These are phyloP conservation scores for Deakozyma indianensis DNA, from an alignment of 805 yeast species.

Conservation along the genomic window DNA sequence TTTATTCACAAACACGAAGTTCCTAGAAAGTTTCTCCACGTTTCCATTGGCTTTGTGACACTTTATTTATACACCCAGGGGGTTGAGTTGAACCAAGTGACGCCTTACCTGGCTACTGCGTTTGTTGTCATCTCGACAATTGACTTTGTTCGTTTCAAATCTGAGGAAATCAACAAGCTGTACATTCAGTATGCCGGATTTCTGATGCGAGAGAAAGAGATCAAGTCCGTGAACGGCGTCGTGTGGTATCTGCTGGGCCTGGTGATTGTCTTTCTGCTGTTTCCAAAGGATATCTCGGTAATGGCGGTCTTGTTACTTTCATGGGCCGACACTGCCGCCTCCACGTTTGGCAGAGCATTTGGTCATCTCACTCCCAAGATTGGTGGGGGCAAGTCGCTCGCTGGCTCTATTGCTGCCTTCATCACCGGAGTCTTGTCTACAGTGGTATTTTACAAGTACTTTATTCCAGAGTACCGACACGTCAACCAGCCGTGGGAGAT, in stretches of 20 bases:
- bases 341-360: slow-evolving; percentile 76
- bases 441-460: slow-evolving; percentile 53
- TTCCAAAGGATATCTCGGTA: slow-evolving; percentile 69
- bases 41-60: slow-evolving; percentile 76
- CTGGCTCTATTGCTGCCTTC: slow-evolving; percentile 85
- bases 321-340: slow-evolving; percentile 97
- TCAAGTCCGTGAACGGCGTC: slow-evolving; percentile 63
- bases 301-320: slow-evolving; percentile 68
- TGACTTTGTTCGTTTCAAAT: slow-evolving; percentile 55
- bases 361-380: slow-evolving; percentile 77
- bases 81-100: slow-evolving; percentile 38
- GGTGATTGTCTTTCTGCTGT: slow-evolving; percentile 49
- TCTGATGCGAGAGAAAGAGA: slow-evolving; percentile 74
- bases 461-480: slow-evolving; percentile 47
- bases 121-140: slow-evolving; percentile 42
- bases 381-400: slow-evolving; percentile 63
- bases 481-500: slow-evolving; percentile 44
- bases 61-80: slow-evolving; percentile 58
- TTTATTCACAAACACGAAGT: slow-evolving; percentile 71
- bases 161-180: slow-evolving; percentile 44
- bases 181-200: slow-evolving; percentile 63
- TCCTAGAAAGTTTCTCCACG: slow-evolving; percentile 78
- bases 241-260: slow-evolving; percentile 78
- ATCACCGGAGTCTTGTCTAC: slow-evolving; percentile 54
- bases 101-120: slow-evolving; percentile 40